These are phyloP conservation scores for Gilbertella persicaria DNA, from an alignment of 371 early-diverging fungal species.

Conservation along the genomic window DNA sequence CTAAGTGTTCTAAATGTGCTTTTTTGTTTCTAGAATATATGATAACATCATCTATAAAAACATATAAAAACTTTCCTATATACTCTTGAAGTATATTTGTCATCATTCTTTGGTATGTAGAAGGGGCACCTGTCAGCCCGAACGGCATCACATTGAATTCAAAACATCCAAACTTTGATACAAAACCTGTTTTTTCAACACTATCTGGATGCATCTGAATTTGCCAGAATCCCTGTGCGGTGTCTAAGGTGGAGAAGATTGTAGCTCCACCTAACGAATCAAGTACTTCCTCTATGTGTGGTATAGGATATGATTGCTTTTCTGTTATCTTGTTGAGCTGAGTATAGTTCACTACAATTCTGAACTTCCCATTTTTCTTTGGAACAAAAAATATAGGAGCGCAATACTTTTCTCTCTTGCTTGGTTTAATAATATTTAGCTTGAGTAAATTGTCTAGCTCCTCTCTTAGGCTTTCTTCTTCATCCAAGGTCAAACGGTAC, in stretches of 20 bases:
- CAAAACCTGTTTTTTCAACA: conserved; percentile 54
- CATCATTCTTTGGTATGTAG: conserved; percentile 48
- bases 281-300: conserved; percentile 39
- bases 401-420: conserved; percentile 13
- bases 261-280: conserved; percentile 21
- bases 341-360: conserved; percentile 33
- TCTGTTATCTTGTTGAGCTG: conserved; percentile 42
- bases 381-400: conserved; percentile 46
- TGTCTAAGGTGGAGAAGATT: conserved; percentile 6
- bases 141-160: conserved; percentile 57
- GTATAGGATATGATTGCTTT: conserved; percentile 39
- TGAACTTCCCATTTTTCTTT: conserved; percentile 42
- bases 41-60: conserved; percentile 54
- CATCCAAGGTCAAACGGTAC: conserved; percentile 10
- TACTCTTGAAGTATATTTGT: conserved; percentile 11
- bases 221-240: conserved; percentile 38
- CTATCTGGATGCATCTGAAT: conserved; percentile 26
- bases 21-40: conserved; percentile 31
- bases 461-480: conserved; percentile 8
- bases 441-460: conserved; percentile 13
- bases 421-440: conserved; percentile 13
- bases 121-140: conserved; percentile 45
- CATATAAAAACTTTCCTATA: conserved; percentile 25
- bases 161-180: conserved; percentile 39
- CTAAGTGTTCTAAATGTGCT: conserved; percentile 33